Base-by-base conservation (phyloP, 176 grass and related monocot species). In the Eragrostis nindensis region DNA sequence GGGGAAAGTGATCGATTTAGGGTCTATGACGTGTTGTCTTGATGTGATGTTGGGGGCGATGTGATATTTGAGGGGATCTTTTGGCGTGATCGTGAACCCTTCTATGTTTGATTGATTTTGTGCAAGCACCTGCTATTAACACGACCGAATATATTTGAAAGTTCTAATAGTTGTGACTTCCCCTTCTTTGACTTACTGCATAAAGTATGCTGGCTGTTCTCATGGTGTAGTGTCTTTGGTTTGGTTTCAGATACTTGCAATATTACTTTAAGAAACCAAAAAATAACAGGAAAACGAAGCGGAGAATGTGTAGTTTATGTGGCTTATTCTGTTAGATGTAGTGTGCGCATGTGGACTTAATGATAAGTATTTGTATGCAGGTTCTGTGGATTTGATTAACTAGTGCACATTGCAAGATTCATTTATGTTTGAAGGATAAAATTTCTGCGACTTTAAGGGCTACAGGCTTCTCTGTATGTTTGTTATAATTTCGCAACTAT, bases 1-100 rank as follows among this genome's bases (percentile, higher is more conserved):
- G 48, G 75, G 60, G 43, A 68, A 84, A 79, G 70, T 17, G 62
- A 74, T 68, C 7, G 81, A 62, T 74, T 60, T 30, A 79, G 36
- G 75, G 70, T 79, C 83, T 64, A 25, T 82, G 76, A 38, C 18
- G 73, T n/a, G 17, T 8, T 54, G 0, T 19, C 16, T 63, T 30
- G 61, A 45, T 54, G 15, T 29, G 66, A 57, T 41, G 5, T 30
- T 21, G 52, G 47, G 38, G 46, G 44, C 8, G 13, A 65, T 53
- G 17, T 77, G 53, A 69, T 62, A 15, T 45, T 71, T 70, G 0
- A 22, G 29, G 42, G n/a, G 50, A 7, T 75, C 27, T 21, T 25
- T 22, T 3, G 26, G 49, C 44, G 68, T 13, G 16, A 52, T 55
- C 5, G 10, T 43, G 53, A 53, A 71, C 13, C 71, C 49, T 43